Evolutionary conservation across 176 grass and related monocot species (phyloP).

Genomic region (Rhipidocladum racemiflorum): DNA sequence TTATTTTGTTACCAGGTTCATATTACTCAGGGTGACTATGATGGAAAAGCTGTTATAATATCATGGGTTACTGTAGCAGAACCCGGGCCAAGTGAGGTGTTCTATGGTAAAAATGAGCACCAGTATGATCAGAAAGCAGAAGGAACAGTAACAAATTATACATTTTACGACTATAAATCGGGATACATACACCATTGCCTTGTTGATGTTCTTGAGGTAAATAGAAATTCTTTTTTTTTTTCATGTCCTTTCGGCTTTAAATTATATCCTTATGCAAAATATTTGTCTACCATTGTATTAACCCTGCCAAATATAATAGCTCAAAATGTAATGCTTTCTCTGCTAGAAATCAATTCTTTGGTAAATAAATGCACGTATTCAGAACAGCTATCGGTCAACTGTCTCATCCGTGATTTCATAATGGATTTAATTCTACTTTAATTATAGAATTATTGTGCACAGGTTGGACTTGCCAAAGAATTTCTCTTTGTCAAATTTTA

Average conservation of each 20-base stretch:
- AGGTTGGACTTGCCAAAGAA: not conserved
- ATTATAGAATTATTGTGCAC: not conserved
- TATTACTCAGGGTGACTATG: constrained; percentile 96
- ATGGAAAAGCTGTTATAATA: constrained; percentile 84
- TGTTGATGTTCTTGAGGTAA: constrained; percentile 74
- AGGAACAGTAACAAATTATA: constrained; percentile 77
- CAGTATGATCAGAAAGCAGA: constrained; percentile 59
- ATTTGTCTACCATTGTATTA: not conserved
- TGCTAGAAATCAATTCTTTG: constrained; percentile 8
- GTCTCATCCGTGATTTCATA: not conserved
- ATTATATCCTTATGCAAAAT: constrained; percentile 8
- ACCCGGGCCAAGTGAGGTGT: constrained; percentile 61
- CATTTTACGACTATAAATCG: constrained; percentile 89
- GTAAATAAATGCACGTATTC: not conserved
- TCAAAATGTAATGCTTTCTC: not conserved
- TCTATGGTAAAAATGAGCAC: constrained; percentile 62
- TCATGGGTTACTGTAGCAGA: constrained; percentile 81
- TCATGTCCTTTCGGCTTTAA: constrained; percentile 11
- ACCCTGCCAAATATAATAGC: not conserved
- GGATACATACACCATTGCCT: constrained; percentile 95
- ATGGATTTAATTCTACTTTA: not conserved
- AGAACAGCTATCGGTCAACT: not conserved
- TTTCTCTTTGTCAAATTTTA: not conserved
- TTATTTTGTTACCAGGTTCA: constrained; percentile 61
- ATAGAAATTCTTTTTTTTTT: not conserved